Percentiles rank a stretch among this genome's conserved stretches.
Conservation (phyloP, 352 stramenopile genomes). For the Globisporangium middletonii region DNA sequence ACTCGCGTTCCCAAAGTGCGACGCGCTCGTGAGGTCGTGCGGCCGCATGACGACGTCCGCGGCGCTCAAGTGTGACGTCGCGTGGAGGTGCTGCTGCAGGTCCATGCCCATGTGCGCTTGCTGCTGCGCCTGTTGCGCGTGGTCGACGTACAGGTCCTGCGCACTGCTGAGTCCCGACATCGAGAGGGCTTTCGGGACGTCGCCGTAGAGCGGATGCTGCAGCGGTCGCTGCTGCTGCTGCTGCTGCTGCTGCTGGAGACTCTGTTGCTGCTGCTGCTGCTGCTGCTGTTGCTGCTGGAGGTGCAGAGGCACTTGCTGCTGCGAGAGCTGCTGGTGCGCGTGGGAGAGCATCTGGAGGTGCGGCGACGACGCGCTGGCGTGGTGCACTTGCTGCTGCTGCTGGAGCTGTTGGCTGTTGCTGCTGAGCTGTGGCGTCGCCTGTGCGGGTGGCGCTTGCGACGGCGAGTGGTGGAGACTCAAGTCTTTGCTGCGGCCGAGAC, state of each 20-base stretch:
- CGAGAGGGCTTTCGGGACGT: slow-evolving; percentile 43
- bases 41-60: slow-evolving; percentile 32
- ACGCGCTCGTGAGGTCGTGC: slow-evolving; percentile 20
- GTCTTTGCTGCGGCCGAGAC: slow-evolving; percentile 5
- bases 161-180: slow-evolving; percentile 31
- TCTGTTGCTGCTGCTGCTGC: slow-evolving; percentile 10
- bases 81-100: slow-evolving; percentile 28
- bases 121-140: slow-evolving; percentile 20
- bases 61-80: slow-evolving; percentile 7
- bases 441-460: slow-evolving; percentile 1
- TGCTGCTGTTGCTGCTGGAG: slow-evolving; percentile 32
- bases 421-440: slow-evolving; percentile 9
- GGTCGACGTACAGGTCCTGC: slow-evolving; percentile 42
- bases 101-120: slow-evolving; percentile 48
- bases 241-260: slow-evolving; percentile 17
- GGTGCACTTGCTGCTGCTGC: slow-evolving; percentile 13
- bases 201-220: slow-evolving; percentile 49
- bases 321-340: slow-evolving; percentile 10
- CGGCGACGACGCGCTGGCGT: slow-evolving; percentile 9
- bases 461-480: slow-evolving; percentile 14
- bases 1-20: slow-evolving; percentile 10
- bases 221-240: slow-evolving; percentile 20
- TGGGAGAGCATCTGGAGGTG: slow-evolving; percentile 41
- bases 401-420: slow-evolving; percentile 15
- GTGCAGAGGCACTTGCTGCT: slow-evolving; percentile 26